Evolutionary conservation across 345 rosid genomes (phyloP).

Genomic region (Populus ilicifolia): DNA sequence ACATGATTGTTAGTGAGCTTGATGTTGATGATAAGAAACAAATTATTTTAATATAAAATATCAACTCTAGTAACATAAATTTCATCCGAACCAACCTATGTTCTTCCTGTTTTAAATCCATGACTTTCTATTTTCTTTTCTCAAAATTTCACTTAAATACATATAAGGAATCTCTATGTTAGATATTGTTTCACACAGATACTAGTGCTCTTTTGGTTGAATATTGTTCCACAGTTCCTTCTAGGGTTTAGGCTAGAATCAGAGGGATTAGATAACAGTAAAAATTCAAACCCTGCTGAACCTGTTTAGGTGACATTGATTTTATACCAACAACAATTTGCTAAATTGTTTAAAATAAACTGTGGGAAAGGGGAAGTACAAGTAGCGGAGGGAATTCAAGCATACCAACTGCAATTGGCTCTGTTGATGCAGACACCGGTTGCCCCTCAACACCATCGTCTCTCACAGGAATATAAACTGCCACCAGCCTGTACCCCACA

Average conservation of each 20-base stretch:
- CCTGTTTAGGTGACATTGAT: background rate
- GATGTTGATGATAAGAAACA: background rate
- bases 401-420: slow-evolving; percentile 85
- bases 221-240: background rate
- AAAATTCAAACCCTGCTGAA: background rate
- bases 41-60: too few relatives aligned
- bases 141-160: too few relatives aligned
- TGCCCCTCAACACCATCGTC: slow-evolving; percentile 95
- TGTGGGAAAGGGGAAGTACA: background rate
- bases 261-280: background rate
- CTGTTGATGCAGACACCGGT: slow-evolving; percentile 95
- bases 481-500: slow-evolving; percentile 91
- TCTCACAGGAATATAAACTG: slow-evolving; percentile 77
- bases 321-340: background rate
- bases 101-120: too few relatives aligned
- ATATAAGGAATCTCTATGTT: too few relatives aligned
- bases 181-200: background rate
- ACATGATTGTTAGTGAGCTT: background rate
- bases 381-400: background rate
- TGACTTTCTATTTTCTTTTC: too few relatives aligned
- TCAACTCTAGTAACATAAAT: background rate
- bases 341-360: background rate
- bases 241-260: background rate
- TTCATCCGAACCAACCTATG: background rate
- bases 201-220: background rate